phyloP scores from a whole-genome alignment of 805 yeast species.

The Hanseniaspora valbyensis region DNA sequence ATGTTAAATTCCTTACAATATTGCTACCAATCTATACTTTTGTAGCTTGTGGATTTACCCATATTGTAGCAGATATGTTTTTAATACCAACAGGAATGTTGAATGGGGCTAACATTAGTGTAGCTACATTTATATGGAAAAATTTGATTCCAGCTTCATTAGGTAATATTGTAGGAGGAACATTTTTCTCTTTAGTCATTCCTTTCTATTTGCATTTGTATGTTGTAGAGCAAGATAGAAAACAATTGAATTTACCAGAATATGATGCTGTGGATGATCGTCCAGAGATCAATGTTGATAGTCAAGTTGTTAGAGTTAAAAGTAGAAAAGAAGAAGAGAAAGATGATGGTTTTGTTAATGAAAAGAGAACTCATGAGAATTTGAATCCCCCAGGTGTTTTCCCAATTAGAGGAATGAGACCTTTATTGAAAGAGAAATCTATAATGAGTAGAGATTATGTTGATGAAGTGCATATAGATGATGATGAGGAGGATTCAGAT shows the following conservation, averaged over 20 bases:
- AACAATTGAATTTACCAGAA: slow-evolving; percentile 48
- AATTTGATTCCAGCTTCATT: slow-evolving; percentile 56
- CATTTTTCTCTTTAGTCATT: slow-evolving; percentile 47
- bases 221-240: slow-evolving; percentile 62
- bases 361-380: slow-evolving; percentile 19
- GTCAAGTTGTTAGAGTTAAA: slow-evolving; percentile 56
- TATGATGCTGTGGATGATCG: slow-evolving; percentile 70
- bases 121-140: slow-evolving; percentile 62
- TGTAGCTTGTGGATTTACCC: slow-evolving; percentile 69
- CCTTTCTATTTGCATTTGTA: slow-evolving; percentile 67
- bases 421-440: slow-evolving; percentile 44
- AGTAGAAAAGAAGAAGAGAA: slow-evolving; percentile 17
- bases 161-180: slow-evolving; percentile 76
- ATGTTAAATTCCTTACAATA: slow-evolving; percentile 58
- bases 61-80: slow-evolving; percentile 75
- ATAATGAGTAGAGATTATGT: slow-evolving; percentile 37
- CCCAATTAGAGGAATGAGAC: slow-evolving; percentile 68
- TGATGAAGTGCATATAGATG: background rate
- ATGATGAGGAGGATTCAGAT: background rate
- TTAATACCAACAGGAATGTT: slow-evolving; percentile 54
- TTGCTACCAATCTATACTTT: slow-evolving; percentile 63
- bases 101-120: slow-evolving; percentile 53
- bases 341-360: slow-evolving; percentile 9
- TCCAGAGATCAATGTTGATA: slow-evolving; percentile 65
- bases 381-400: slow-evolving; percentile 64